A percentile compares a stretch with the other conserved stretches of the same genome.
Conservation (phyloP, 139 green algal genomes). For the Chlamydomonas schloesseri region DNA sequence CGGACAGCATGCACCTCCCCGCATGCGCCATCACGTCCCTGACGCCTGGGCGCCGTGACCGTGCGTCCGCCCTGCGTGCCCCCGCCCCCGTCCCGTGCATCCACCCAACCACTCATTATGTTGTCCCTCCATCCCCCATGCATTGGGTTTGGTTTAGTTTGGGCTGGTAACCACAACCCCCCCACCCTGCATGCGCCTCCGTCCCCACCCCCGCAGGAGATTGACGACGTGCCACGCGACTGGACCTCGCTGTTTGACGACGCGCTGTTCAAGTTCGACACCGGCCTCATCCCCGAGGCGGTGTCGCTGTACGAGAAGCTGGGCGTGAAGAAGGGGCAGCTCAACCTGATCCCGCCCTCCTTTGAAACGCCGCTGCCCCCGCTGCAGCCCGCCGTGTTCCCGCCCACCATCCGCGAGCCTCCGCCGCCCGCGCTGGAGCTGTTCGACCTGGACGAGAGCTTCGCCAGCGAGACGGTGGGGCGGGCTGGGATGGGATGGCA, state of each 20-base stretch:
- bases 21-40: too few species aligned
- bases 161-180: too few species aligned
- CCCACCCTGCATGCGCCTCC: too few species aligned
- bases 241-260: constrained; percentile 82
- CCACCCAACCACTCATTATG: too few species aligned
- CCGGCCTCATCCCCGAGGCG: constrained; percentile 67
- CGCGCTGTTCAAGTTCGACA: constrained; percentile 76
- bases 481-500: not conserved
- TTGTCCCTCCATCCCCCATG: too few species aligned
- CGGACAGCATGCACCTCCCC: too few species aligned
- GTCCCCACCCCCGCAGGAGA: constrained; percentile 57
- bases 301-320: constrained; percentile 78
- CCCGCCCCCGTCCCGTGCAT: too few species aligned
- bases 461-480: constrained; percentile 75
- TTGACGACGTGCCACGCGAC: constrained; percentile 77
- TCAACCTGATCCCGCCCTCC: constrained; percentile 80
- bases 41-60: too few species aligned
- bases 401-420: constrained; percentile 79
- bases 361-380: constrained; percentile 87
- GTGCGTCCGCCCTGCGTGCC: too few species aligned
- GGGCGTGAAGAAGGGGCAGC: constrained; percentile 70
- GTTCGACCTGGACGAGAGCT: constrained; percentile 89
- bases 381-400: constrained; percentile 87
- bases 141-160: too few species aligned
- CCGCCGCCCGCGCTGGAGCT: constrained; percentile 85